Base-by-base conservation (phyloP, 1,284 basidiomycete species). In the Schizophyllum amplum region DNA sequence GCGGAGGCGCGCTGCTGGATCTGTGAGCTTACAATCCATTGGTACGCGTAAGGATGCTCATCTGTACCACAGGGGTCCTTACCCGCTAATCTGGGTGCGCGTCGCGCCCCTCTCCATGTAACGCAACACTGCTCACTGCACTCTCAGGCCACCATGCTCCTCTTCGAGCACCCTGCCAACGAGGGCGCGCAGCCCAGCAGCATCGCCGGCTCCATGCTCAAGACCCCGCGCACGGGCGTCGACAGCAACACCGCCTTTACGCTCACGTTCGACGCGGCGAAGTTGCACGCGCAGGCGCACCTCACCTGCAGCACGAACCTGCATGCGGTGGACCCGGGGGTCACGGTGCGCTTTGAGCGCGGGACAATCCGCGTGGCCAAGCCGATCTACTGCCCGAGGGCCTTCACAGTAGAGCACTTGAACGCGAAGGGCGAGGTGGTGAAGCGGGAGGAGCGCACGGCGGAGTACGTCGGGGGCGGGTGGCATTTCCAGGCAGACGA, bases 1-100 rank as follows among this genome's bases (percentile, higher is more conserved):
- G n/a, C n/a, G n/a, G n/a, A n/a, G n/a, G n/a, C n/a, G 90, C 86
- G 7, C 67, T 96, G 47, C 80, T 96, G 49, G 94, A 96, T 69
- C 76, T 93, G 86, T 88, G 62, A 66, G 81, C 71, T 54, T n/a
- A n/a, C n/a, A n/a, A n/a, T n/a, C n/a, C n/a, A n/a, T n/a, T 53
- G 24, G 47, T 51, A 11, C n/a, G n/a, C 23, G 11, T 50, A 5
- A 20, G 46, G 46, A 24, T 33, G 52, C 25, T 22, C 24, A 57
- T 48, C 21, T n/a, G n/a, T n/a, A n/a, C 42, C 42, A n/a, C 59
- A 90, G 87, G 47, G 90, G 90, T 0, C 88, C 91, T 13, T 93
- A 94, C 70, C 90, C 90, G 1, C 75, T 91, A 60, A 78, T 93
- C 62, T 92, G 91, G 90, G 86, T 82, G n/a, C n/a, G 66, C 57